Base-by-base conservation (phyloP, 768 basidiomycete species). In the Suillus decipiens region DNA sequence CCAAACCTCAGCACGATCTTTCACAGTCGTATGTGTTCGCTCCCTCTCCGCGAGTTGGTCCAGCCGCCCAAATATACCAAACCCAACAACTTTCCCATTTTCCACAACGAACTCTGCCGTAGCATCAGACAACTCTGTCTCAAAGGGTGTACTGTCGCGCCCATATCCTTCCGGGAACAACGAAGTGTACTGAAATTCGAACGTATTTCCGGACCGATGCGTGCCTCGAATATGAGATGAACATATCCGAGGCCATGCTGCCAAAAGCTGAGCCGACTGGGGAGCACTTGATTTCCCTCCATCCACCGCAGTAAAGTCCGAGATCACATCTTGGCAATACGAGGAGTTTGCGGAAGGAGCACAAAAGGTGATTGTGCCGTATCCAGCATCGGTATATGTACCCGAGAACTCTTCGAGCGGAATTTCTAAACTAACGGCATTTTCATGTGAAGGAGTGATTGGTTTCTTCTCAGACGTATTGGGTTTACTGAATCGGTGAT, bases 101-200 rank as follows among this genome's bases (percentile, higher is more conserved):
- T 71, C 62, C 0, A 73, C 39, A n/a, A 71, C 67, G 37, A 78
- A 74, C n/a, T 67, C 70, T 1, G 63, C 70, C 10, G 48, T 17
- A 9, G 45, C 63, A 3, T 61, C 24, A 1, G 61, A 42, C 1
- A 50, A 50, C 8, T 12, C 63, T 34, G 60, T 69, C 24, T 74
- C 72, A 24, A 73, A 80, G 17, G 77, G 76, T 8, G 69, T 75
- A 37, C 41, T 56, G 53, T 80, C 72, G 28, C 63, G 67, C 10
- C 80, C 79, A 55, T 77, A 81, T 6, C 80, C 79, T 0, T 74
- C 31, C 0, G 77, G 74, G 64, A 76, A 80, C 1, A 79, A 67
- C 2, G 65, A 67, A 8, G 75, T 71, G 4, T 70, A 55, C 11
- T 61, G 33, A 7, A 73, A 41, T 0, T 48, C 51, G 59, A 77